Evolutionary conservation across 495 filamentous ascomycete species (phyloP), one percentile per base, ranked within the genome.

Genomic region (Cercophora scortea): DNA sequence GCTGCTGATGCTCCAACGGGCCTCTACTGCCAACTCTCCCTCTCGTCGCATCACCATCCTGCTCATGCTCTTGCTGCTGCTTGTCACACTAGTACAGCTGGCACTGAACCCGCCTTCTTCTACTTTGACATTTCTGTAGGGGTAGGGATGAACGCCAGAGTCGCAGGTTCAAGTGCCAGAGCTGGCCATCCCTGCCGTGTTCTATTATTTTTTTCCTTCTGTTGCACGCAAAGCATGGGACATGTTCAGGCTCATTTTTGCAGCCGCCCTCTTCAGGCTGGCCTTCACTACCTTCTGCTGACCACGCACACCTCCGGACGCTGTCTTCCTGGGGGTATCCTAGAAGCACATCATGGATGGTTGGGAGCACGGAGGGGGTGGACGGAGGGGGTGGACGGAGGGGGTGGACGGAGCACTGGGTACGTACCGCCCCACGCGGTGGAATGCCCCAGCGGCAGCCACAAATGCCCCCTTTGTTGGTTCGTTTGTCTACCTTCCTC

Each of bases 381-480:
- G 13, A 44, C 42, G 42, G 42, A 19, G 32, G n/a, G n/a, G n/a
- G n/a, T n/a, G n/a, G n/a, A 25, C 25, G 42, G 13, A 17, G 9
- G 42, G 42, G 8, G 42, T 44, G 42, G 13, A 44, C 42, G 42
- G 42, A 19, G 32, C 32, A 46, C 44, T 7, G 15, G 40, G 13
- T 4, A 9, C 19, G 16, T 8, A 40, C 15, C 40, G 17, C 36
- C 45, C 42, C 42, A 42, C n/a, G 36, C 46, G 18, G 32, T 50
- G 25, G 50, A 51, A 59, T 62, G 49, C 48, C 46, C n/a, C n/a
- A n/a, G n/a, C 43, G 15, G 57, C 50, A 59, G 51, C 54, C 54
- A 57, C 48, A 51, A 46, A 51, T 25, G 38, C 33, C 45, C 49
- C 45, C 49, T 42, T 34, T 51, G 45, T 44, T 42, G 50, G 56